Evolutionary conservation across 2,329 filamentous ascomycete genomes (phyloP).

Genomic region (Bisporella sp.): DNA sequence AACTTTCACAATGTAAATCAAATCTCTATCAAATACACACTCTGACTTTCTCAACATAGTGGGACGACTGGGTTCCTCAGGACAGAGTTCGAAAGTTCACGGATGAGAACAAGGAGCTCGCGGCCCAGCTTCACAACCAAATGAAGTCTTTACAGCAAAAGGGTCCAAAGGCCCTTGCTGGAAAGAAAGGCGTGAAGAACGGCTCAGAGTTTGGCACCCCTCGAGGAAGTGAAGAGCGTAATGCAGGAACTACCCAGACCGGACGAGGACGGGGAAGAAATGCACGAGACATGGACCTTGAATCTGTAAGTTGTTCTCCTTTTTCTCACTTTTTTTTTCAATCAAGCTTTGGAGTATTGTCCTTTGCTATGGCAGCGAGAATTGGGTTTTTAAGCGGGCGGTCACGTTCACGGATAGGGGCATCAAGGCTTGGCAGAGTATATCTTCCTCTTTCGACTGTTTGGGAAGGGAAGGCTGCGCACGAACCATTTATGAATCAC

Average conservation of each 20-base stretch:
- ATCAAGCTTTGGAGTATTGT: background rate
- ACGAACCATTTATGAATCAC: too few relatives aligned
- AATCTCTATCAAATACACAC: too few relatives aligned
- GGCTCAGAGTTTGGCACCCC: slow-evolving; percentile 56
- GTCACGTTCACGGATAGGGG: too few relatives aligned
- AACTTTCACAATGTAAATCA: too few relatives aligned
- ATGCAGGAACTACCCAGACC: slow-evolving; percentile 52
- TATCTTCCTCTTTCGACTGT: too few relatives aligned
- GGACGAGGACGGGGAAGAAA: slow-evolving; percentile 65
- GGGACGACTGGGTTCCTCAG: slow-evolving; percentile 97
- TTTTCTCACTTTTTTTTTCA: background rate
- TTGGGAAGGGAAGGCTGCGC: too few relatives aligned
- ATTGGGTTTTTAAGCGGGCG: too few relatives aligned
- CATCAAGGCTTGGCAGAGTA: too few relatives aligned
- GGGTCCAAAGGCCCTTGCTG: slow-evolving; percentile 38
- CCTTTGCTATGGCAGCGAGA: background rate
- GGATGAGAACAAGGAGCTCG: slow-evolving; percentile 90
- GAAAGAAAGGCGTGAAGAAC: slow-evolving; percentile 41
- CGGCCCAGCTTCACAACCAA: slow-evolving; percentile 64
- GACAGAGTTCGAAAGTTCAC: slow-evolving; percentile 92
- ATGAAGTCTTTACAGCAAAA: slow-evolving; percentile 40
- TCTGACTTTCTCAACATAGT: slow-evolving; percentile 33
- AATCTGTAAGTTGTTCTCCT: slow-evolving; percentile 57
- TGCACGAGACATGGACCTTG: slow-evolving; percentile 68
- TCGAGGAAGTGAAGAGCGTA: slow-evolving; percentile 72